phyloP scores from a whole-genome alignment of 768 basidiomycete genomes.

The Trametes cinnabarina region DNA sequence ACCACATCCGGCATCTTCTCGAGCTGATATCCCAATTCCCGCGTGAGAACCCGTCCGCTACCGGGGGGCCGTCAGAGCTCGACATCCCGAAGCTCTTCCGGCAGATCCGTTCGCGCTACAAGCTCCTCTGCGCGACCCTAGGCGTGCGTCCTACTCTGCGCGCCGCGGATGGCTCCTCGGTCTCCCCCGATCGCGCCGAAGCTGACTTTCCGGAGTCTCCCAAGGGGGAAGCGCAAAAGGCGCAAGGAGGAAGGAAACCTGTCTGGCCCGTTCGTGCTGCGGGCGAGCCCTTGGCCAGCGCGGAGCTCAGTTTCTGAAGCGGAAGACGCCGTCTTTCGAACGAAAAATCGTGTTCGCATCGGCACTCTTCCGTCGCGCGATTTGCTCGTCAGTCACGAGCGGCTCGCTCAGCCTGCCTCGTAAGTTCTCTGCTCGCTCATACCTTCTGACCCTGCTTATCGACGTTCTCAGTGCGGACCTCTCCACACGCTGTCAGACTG shows the following conservation, averaged over 20 bases:
- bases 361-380: conserved; percentile 4
- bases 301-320: conserved; percentile 19
- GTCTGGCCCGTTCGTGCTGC: conserved; percentile 19
- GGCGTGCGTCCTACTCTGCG: conserved; percentile 56
- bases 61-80: conserved; percentile 38
- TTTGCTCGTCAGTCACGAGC: neutral
- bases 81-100: conserved; percentile 78
- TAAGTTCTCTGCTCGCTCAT: neutral
- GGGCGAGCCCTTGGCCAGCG: neutral
- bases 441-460: neutral
- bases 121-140: conserved; percentile 77
- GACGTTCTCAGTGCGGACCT: too few species aligned
- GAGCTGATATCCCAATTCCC: conserved; percentile 77
- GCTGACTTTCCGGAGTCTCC: neutral
- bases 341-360: neutral
- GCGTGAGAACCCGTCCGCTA: conserved; percentile 62
- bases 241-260: conserved; percentile 6
- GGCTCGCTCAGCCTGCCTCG: neutral
- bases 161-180: conserved; percentile 21
- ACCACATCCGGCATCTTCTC: conserved; percentile 69
- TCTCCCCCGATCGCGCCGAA: conserved; percentile 4
- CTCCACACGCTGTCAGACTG: neutral
- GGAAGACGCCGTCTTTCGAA: neutral
- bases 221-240: neutral
- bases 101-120: conserved; percentile 86